phyloP scores from a whole-genome alignment of 768 basidiomycete genomes.

The Grammothele lineata region DNA sequence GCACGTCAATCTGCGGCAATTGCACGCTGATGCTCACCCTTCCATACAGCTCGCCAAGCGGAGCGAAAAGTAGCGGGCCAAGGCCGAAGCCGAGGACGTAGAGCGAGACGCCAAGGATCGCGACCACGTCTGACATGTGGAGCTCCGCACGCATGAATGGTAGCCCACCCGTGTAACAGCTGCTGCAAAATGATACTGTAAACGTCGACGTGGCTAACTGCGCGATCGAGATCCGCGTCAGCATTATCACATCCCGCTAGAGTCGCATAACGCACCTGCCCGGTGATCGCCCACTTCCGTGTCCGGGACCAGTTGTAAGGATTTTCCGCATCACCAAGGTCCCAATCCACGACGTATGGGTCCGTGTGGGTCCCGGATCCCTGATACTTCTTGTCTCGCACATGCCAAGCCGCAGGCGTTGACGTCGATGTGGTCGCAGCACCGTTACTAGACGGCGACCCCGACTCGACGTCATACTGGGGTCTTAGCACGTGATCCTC shows the following conservation, averaged over 20 bases:
- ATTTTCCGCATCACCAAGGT: constrained; percentile 44
- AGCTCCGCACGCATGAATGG: constrained; percentile 41
- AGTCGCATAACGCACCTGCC: constrained; percentile 34
- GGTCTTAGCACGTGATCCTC: not conserved
- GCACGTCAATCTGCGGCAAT: no score
- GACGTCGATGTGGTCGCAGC: not conserved
- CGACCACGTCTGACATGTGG: constrained; percentile 45
- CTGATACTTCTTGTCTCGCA: constrained; percentile 31
- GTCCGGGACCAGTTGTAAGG: constrained; percentile 51
- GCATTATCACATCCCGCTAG: not conserved
- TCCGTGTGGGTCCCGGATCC: constrained; percentile 45
- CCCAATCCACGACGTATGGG: constrained; percentile 55
- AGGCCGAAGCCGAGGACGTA: constrained; percentile 63
- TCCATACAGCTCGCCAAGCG: constrained; percentile 53
- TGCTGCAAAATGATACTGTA: constrained; percentile 57
- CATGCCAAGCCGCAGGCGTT: no score
- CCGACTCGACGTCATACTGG: not conserved
- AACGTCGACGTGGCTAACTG: constrained; percentile 45
- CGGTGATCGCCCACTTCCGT: constrained; percentile 51
- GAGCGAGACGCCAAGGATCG: constrained; percentile 55
- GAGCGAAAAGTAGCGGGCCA: constrained; percentile 54
- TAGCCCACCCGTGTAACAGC: constrained; percentile 52
- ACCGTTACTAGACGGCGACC: not conserved
- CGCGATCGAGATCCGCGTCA: not conserved
- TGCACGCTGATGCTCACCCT: no score